phyloP scores from a whole-genome alignment of 176 grass and related monocot species.

The Pontederia paniculata region DNA sequence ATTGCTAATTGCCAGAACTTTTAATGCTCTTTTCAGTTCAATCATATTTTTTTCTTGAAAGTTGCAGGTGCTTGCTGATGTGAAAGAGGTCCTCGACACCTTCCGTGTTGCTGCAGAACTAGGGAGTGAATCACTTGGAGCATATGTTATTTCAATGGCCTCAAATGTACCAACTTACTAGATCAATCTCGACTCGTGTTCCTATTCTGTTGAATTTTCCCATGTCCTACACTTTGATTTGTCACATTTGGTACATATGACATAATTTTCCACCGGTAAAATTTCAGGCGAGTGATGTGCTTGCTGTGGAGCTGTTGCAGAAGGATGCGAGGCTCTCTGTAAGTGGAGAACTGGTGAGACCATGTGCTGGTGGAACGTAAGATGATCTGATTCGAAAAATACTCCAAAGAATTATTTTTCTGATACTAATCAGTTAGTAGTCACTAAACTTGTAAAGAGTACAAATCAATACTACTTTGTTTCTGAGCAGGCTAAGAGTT shows the following conservation, averaged over 20 bases:
- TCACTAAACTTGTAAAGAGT: too few relatives aligned
- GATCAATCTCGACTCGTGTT: too few relatives aligned
- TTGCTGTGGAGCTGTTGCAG: slow-evolving; percentile 83
- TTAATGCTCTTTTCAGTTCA: slow-evolving; percentile 5
- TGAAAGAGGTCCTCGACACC: slow-evolving; percentile 86
- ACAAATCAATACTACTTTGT: neutral
- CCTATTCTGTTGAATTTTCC: too few relatives aligned
- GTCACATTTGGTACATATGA: too few relatives aligned
- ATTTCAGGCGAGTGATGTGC: slow-evolving; percentile 81
- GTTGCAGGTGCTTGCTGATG: slow-evolving; percentile 53
- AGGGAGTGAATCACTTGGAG: slow-evolving; percentile 71
- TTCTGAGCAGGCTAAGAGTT: slow-evolving; percentile 65
- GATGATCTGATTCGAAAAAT: slow-evolving; percentile 7
- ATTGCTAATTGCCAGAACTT: neutral
- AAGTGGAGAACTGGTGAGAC: slow-evolving; percentile 62
- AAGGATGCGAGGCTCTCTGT: slow-evolving; percentile 81
- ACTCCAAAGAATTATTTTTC: neutral
- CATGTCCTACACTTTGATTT: too few relatives aligned
- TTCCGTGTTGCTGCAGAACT: slow-evolving; percentile 75
- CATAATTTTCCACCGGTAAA: neutral
- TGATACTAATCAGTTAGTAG: too few relatives aligned
- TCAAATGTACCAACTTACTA: slow-evolving; percentile 49
- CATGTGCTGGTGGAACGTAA: slow-evolving; percentile 94
- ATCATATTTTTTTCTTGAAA: neutral
- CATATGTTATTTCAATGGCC: slow-evolving; percentile 97